A percentile compares a stretch with the other conserved stretches of the same genome.
Conservation (phyloP, 2,329 filamentous ascomycete genomes). For the Fusarium sp. region DNA sequence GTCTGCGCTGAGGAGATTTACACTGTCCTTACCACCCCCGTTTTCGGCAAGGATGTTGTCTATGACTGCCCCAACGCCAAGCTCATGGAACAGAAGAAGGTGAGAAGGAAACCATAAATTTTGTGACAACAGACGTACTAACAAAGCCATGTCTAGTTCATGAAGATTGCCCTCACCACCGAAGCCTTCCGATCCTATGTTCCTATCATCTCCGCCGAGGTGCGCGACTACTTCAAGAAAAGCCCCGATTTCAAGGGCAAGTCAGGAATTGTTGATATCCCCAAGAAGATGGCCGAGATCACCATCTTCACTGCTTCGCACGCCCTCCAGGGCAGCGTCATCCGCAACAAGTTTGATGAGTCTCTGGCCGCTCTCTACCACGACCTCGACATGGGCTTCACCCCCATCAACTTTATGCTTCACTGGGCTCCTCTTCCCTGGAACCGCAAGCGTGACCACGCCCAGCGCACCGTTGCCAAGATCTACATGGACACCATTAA, state of each 20-base stretch:
- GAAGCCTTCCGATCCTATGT: constrained; percentile 80
- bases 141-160: constrained; percentile 63
- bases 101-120: constrained; percentile 50
- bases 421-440: constrained; percentile 90
- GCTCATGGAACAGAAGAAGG: constrained; percentile 97
- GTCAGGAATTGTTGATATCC: constrained; percentile 75
- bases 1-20: constrained; percentile 93
- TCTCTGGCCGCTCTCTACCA: constrained; percentile 85
- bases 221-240: constrained; percentile 75
- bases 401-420: constrained; percentile 87
- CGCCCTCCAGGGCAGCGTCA: constrained; percentile 83
- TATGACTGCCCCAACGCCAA: constrained; percentile 93
- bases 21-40: constrained; percentile 74
- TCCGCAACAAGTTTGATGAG: constrained; percentile 81
- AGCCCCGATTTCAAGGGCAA: constrained; percentile 72
- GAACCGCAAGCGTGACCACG: constrained; percentile 82
- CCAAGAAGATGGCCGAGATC: constrained; percentile 81
- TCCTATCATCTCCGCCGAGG: constrained; percentile 78
- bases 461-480: constrained; percentile 81
- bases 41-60: constrained; percentile 86
- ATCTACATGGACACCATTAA: constrained; percentile 85
- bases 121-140: constrained; percentile 13
- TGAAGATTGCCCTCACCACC: constrained; percentile 81
- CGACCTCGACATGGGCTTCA: constrained; percentile 90
- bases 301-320: constrained; percentile 91